A percentile compares a stretch with the other conserved stretches of the same genome.
Evolutionary conservation across 2,329 filamentous ascomycete genomes (phyloP).

Genomic region (Fusarium equiseti): DNA sequence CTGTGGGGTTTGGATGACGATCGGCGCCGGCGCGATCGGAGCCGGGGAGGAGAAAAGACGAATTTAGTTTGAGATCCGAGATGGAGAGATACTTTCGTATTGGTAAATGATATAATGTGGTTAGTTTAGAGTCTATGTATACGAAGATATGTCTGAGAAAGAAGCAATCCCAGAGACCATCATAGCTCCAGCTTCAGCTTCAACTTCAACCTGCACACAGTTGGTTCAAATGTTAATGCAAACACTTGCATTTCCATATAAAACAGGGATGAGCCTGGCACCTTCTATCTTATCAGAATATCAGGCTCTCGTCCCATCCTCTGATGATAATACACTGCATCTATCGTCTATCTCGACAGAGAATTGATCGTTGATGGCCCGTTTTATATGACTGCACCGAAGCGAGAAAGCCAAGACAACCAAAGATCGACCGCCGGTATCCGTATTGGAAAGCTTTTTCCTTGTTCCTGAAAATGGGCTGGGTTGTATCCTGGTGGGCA

Average conservation of each 20-base stretch:
- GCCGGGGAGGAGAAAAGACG: slow-evolving; percentile 25
- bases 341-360: not conserved
- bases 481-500: slow-evolving; percentile 28
- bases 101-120: not conserved
- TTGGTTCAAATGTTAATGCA: slow-evolving; percentile 1
- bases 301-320: not conserved
- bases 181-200: not conserved
- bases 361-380: too few species aligned
- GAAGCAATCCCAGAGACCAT: not conserved
- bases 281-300: slow-evolving; percentile 2
- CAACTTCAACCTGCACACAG: slow-evolving; percentile 4
- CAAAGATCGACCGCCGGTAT: slow-evolving; percentile 14
- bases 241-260: not conserved
- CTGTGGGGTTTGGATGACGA: slow-evolving; percentile 36
- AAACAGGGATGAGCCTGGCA: slow-evolving; percentile 13
- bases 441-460: slow-evolving; percentile 23
- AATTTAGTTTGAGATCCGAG: slow-evolving; percentile 31
- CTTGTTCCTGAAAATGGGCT: slow-evolving; percentile 27
- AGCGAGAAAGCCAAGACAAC: slow-evolving; percentile 19
- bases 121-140: not conserved
- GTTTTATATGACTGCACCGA: not conserved
- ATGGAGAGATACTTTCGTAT: not conserved
- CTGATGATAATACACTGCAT: not conserved
- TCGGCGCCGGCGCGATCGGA: slow-evolving; percentile 39
- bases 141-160: not conserved